A percentile compares a stretch with the other conserved stretches of the same genome.
Conservation (phyloP, 2,329 filamentous ascomycete genomes). For the Claviceps sp. region DNA sequence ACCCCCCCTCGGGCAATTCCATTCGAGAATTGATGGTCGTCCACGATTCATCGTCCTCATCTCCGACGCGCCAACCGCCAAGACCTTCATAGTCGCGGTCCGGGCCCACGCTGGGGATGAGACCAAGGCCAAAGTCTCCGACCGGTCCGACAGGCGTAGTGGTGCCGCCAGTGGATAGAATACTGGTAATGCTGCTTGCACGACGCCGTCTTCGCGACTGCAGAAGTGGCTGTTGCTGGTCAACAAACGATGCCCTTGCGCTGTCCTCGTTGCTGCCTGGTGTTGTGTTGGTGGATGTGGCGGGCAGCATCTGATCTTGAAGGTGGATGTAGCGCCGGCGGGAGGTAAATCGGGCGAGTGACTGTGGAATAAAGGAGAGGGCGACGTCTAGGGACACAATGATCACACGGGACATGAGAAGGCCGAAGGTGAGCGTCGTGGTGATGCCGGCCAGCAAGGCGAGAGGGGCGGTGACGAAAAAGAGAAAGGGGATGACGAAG, state of each 20-base stretch:
- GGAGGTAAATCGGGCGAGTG: constrained; percentile 29
- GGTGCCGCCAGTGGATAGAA: constrained; percentile 19
- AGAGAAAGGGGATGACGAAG: constrained; percentile 47
- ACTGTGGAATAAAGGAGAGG: constrained; percentile 42
- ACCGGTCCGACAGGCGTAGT: constrained; percentile 20
- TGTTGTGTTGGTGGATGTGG: constrained; percentile 9
- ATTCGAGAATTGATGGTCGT: constrained; percentile 38
- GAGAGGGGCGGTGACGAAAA: constrained; percentile 49
- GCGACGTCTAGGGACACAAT: constrained; percentile 51
- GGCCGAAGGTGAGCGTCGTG: constrained; percentile 45
- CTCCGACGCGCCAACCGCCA: constrained; percentile 40
- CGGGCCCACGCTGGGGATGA: constrained; percentile 34
- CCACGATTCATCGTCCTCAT: constrained; percentile 35
- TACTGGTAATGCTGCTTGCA: constrained; percentile 20
- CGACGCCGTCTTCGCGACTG: constrained; percentile 18
- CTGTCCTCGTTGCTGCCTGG: constrained; percentile 10
- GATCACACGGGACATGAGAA: constrained; percentile 46
- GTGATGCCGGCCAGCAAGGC: constrained; percentile 50
- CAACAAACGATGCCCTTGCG: constrained; percentile 3
- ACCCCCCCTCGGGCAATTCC: constrained; percentile 31
- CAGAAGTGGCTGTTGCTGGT: constrained; percentile 7
- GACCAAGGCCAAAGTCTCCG: constrained; percentile 23
- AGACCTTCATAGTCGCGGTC: constrained; percentile 46
- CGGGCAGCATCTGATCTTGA: not conserved
- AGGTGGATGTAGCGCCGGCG: constrained; percentile 13